A percentile compares a stretch with the other conserved stretches of the same genome.
Conservation (phyloP, 2,329 filamentous ascomycete species). For the Penicillium sp. region DNA sequence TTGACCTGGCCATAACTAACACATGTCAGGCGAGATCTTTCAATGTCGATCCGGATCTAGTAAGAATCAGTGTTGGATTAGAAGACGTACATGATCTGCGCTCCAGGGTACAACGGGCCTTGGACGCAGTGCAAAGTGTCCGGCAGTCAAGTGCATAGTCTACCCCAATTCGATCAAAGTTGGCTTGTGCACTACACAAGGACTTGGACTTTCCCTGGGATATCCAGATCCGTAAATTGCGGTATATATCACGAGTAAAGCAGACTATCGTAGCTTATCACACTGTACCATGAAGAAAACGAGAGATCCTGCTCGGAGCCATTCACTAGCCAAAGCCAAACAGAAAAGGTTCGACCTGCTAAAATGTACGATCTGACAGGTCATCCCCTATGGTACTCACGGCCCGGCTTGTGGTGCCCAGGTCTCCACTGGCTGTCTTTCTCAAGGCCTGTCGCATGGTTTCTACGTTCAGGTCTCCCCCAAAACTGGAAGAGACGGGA, state of each 20-base stretch:
- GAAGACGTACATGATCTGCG: conserved; percentile 71
- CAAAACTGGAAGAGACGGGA: conserved; percentile 49
- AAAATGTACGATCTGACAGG: conserved; percentile 29
- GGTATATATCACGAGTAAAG: conserved; percentile 8
- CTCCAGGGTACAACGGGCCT: conserved; percentile 63
- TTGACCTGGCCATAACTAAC: conserved; percentile 13
- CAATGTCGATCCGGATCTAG: conserved; percentile 74
- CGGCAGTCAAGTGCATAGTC: conserved; percentile 8
- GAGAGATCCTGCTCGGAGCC: conserved; percentile 4
- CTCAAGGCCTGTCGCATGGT: conserved; percentile 89
- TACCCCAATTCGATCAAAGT: neutral
- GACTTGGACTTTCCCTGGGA: neutral
- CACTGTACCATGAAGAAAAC: conserved; percentile 8
- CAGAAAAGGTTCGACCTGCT: neutral
- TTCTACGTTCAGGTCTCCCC: conserved; percentile 78
- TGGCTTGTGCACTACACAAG: neutral
- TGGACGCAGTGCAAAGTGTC: conserved; percentile 53
- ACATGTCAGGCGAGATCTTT: conserved; percentile 62
- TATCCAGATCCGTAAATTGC: conserved; percentile 13
- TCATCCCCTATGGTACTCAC: conserved; percentile 35
- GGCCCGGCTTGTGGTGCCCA: conserved; percentile 47
- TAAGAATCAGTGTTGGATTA: conserved; percentile 85
- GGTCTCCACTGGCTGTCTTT: conserved; percentile 79
- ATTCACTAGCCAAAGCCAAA: neutral
- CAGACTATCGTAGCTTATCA: neutral